Conservation (phyloP, 2,329 filamentous ascomycete genomes). For the Phaeoacremonium minimum region DNA sequence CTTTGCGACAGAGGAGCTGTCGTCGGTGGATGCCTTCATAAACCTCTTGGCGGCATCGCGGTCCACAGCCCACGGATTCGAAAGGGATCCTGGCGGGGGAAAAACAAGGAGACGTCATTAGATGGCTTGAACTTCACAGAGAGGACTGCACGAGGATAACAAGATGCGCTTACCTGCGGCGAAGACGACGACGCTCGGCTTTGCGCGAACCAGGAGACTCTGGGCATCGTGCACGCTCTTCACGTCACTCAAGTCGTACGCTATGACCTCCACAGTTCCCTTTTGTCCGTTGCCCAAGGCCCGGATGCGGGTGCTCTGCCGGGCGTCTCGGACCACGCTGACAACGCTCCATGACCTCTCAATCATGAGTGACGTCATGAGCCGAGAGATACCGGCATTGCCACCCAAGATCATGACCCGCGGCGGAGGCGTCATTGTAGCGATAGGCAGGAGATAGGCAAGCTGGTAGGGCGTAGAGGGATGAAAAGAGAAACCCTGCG, state of each 20-base stretch:
- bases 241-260: neutral
- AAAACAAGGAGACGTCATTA: too few species aligned
- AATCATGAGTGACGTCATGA: neutral
- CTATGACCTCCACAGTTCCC: neutral
- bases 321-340: neutral
- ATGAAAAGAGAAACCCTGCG: too few species aligned
- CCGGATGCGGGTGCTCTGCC: neutral
- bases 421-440: too few species aligned
- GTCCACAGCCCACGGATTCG: neutral
- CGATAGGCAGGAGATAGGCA: too few species aligned
- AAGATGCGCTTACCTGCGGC: neutral
- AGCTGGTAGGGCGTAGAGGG: too few species aligned
- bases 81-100: neutral
- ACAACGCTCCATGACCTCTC: neutral
- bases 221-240: neutral
- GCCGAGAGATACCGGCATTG: neutral
- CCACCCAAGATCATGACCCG: neutral
- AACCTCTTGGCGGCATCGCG: neutral
- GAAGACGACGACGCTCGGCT: neutral
- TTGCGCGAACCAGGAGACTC: neutral
- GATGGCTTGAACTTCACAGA: too few species aligned
- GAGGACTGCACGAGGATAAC: too few species aligned
- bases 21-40: neutral
- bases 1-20: neutral
- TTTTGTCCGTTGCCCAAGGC: neutral